Conservation (phyloP, 768 basidiomycete species). For the Myochromella boudieri region DNA sequence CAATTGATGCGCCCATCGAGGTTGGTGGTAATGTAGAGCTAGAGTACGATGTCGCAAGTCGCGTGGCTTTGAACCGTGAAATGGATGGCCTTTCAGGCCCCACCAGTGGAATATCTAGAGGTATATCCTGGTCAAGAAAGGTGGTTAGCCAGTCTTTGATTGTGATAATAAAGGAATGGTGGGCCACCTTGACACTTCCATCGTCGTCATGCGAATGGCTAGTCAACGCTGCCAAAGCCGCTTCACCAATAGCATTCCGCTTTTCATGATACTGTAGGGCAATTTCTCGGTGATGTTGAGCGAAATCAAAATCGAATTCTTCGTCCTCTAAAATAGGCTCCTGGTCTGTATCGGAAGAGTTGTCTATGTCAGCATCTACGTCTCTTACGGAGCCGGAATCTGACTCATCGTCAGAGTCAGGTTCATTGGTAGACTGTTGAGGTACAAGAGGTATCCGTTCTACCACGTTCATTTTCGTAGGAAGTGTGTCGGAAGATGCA, state of each 20-base stretch:
- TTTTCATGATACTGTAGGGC: constrained; percentile 69
- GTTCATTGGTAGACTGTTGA: constrained; percentile 17
- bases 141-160: constrained; percentile 4
- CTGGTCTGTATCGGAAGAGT: constrained; percentile 13
- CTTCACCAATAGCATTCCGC: constrained; percentile 54
- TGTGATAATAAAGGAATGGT: not conserved
- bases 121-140: constrained; percentile 34
- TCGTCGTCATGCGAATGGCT: constrained; percentile 42
- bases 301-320: constrained; percentile 58
- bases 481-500: constrained; percentile 36
- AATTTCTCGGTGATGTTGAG: constrained; percentile 72
- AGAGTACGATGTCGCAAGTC: constrained; percentile 49
- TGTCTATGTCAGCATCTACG: constrained; percentile 16
- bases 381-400: constrained; percentile 29
- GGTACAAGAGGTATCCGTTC: constrained; percentile 51
- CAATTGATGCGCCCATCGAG: constrained; percentile 40
- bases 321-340: constrained; percentile 46
- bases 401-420: constrained; percentile 76
- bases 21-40: constrained; percentile 34
- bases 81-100: constrained; percentile 46
- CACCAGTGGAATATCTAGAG: constrained; percentile 40
- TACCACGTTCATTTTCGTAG: constrained; percentile 71
- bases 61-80: constrained; percentile 67
- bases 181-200: constrained; percentile 44
- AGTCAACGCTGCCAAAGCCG: constrained; percentile 50